These are phyloP conservation scores for Westerdykella ornata DNA, from an alignment of 2,329 filamentous ascomycete species.

Conservation along the genomic window DNA sequence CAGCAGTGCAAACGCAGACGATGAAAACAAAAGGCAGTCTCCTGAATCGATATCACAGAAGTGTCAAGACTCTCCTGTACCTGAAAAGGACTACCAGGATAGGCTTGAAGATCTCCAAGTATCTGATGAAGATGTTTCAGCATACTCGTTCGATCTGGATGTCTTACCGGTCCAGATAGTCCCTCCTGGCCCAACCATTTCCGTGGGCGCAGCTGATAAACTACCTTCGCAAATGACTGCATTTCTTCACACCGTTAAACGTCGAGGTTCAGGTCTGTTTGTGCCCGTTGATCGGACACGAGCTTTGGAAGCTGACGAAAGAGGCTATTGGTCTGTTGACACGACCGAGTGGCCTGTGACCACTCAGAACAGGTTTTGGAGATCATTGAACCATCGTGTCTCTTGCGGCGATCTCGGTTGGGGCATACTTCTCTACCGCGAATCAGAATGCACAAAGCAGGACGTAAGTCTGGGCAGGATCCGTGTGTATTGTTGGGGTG, in stretches of 20 bases:
- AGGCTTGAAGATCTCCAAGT: too few relatives aligned
- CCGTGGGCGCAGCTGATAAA: constrained; percentile 10
- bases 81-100: too few relatives aligned
- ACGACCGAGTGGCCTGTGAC: constrained; percentile 49
- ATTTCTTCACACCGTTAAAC: constrained; percentile 21
- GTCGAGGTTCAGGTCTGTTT: constrained; percentile 27
- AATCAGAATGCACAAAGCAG: constrained; percentile 4
- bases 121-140: too few relatives aligned
- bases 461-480: constrained; percentile 39
- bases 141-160: constrained; percentile 13
- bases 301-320: constrained; percentile 54
- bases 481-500: constrained; percentile 72
- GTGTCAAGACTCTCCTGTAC: too few relatives aligned
- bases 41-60: too few relatives aligned
- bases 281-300: constrained; percentile 39
- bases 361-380: constrained; percentile 54
- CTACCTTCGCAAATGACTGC: constrained; percentile 27
- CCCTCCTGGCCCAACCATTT: constrained; percentile 21
- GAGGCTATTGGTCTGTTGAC: constrained; percentile 70
- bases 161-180: constrained; percentile 19
- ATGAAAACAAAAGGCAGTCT: too few relatives aligned
- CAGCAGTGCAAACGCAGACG: too few relatives aligned
- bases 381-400: constrained; percentile 55
- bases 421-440: constrained; percentile 54
- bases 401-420: constrained; percentile 56